Evolutionary conservation across 2,329 filamentous ascomycete genomes (phyloP).

Genomic region (Seiridium unicorne): DNA sequence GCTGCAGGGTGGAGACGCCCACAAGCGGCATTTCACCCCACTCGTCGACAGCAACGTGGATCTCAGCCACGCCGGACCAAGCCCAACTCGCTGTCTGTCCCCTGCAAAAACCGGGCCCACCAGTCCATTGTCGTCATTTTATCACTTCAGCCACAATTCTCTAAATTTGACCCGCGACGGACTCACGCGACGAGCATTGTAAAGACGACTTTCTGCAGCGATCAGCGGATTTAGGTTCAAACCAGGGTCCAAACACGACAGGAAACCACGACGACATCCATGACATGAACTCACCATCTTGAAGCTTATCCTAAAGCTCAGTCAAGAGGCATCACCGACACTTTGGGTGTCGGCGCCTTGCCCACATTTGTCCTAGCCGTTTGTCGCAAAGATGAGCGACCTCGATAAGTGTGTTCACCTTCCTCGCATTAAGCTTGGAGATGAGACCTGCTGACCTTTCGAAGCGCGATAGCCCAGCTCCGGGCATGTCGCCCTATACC

Average conservation of each 20-base stretch:
- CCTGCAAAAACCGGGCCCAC: background rate
- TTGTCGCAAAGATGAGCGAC: constrained; percentile 70
- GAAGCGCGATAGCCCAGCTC: constrained; percentile 89
- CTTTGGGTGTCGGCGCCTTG: background rate
- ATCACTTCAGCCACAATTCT: background rate
- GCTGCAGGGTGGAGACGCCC: background rate
- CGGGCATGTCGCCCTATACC: constrained; percentile 95
- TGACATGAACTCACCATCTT: background rate
- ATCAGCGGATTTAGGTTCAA: background rate
- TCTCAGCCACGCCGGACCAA: background rate
- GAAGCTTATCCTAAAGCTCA: background rate
- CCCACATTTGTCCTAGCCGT: background rate
- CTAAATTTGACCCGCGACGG: constrained; percentile 6
- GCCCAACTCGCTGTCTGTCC: background rate
- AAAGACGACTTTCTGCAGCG: background rate
- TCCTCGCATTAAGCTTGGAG: background rate
- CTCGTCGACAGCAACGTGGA: background rate
- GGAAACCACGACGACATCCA: background rate
- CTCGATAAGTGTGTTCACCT: constrained; percentile 71
- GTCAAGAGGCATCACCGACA: background rate
- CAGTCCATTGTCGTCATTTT: constrained; percentile 3
- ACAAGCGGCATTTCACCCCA: background rate
- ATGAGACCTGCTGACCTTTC: constrained; percentile 2
- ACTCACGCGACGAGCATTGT: background rate
- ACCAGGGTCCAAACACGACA: background rate